Base-by-base conservation (phyloP, 805 yeast species). In the Saccharomycopsis fibuligera region DNA sequence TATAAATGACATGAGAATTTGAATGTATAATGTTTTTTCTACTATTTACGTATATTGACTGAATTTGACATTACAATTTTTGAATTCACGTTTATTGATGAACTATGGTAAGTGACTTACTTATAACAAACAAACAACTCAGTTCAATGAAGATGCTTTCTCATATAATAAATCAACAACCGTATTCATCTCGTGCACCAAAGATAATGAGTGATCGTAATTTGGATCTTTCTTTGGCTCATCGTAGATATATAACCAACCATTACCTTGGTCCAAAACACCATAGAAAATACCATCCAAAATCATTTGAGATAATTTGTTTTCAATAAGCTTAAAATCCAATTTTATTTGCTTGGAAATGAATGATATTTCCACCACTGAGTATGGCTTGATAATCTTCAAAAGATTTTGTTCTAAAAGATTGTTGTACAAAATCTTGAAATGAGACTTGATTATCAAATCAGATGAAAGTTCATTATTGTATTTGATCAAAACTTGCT, bases 231-330 rank as follows among this genome's bases (percentile, higher is more conserved):
- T 79, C 60, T 78, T 80, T 37, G 96, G 96, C 62, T 89, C 86
- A 51, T 88, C 95, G 61, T 86, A 93, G 50, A 93, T 79, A 56
- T 88, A 82, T 59, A 93, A 75, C 96, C 97, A 93, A 6, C 99
- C 99, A 63, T 90, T 90, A 41, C 98, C 98, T 70, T 93, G 99
- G 66, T 93, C 99, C 57, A 93, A 73, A 33, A 93, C 98, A 42
- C 99, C 99, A 62, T 82, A 85, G 59, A 93, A 88, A n/a, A 89
- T 86, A 60, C 87, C 84, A 67, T 93, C 99, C 59, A 93, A 75
- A 58, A 93, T 91, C 98, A 93, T 91, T 67, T 91, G 97, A 43
- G 95, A 82, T 55, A 93, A 74, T 65, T 93, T 93, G 19, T 95
- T 95, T 68, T 93, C 99, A 29, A 93, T 88, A 62, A 88, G 95